Conservation (phyloP, 257 asterid genomes). For the Vinca minor region DNA sequence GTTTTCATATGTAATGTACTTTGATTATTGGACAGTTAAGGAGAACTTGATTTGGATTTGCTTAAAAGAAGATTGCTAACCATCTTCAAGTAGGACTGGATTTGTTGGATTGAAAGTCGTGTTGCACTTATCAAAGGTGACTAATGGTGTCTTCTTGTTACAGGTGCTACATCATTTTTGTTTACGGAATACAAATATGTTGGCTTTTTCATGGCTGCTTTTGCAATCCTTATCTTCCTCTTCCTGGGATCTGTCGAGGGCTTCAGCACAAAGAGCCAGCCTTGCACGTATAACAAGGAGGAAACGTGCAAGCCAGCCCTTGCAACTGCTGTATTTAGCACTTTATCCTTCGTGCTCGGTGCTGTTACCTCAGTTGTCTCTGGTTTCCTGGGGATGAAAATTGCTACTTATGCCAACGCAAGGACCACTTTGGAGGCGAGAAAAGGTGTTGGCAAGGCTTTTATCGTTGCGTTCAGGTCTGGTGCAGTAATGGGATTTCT, state of each 20-base stretch:
- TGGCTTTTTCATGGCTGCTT: slow-evolving; percentile 79
- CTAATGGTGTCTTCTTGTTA: slow-evolving; percentile 6
- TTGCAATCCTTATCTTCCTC: slow-evolving; percentile 79
- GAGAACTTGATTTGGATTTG: background rate
- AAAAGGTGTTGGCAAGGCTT: slow-evolving; percentile 62
- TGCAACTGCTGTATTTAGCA: slow-evolving; percentile 86
- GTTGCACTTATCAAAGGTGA: background rate
- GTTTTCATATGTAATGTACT: background rate
- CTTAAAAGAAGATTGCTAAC: background rate
- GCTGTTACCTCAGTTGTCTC: slow-evolving; percentile 76
- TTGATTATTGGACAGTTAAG: background rate
- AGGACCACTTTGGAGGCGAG: slow-evolving; percentile 89
- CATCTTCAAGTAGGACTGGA: background rate
- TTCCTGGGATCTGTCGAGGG: slow-evolving; percentile 91
- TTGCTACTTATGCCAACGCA: slow-evolving; percentile 89
- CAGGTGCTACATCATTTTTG: slow-evolving; percentile 88
- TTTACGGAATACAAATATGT: slow-evolving; percentile 71
- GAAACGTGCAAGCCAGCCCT: slow-evolving; percentile 38
- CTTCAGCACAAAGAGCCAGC: slow-evolving; percentile 48
- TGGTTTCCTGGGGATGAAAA: slow-evolving; percentile 93
- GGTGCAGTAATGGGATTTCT: slow-evolving; percentile 98
- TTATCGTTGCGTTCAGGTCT: slow-evolving; percentile 34
- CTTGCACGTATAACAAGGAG: slow-evolving; percentile 29
- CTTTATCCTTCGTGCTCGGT: slow-evolving; percentile 74
- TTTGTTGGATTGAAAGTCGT: background rate